phyloP scores from a whole-genome alignment of 768 basidiomycete genomes.

The Termitomyces sp. region DNA sequence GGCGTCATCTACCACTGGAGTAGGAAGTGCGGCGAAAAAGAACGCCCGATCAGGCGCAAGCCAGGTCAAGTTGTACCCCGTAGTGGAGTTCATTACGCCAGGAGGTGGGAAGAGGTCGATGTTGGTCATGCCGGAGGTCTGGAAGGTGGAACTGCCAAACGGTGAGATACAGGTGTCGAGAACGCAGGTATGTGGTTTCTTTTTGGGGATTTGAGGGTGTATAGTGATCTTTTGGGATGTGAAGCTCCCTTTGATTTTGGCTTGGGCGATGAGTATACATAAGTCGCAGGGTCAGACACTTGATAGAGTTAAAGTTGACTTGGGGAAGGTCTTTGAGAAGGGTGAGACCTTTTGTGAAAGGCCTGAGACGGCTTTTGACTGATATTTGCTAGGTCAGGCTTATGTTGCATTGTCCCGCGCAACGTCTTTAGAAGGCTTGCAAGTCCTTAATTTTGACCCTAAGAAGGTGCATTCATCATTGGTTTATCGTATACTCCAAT shows the following conservation, averaged over 20 bases:
- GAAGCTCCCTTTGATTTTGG: conserved; percentile 81
- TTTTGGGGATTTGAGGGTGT: neutral
- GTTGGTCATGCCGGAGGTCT: conserved; percentile 66
- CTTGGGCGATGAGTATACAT: conserved; percentile 99
- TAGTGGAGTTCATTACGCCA: conserved; percentile 74
- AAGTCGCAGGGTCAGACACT: conserved; percentile 98
- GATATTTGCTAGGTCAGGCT: conserved; percentile 65
- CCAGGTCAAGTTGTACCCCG: conserved; percentile 43
- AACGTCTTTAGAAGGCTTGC: conserved; percentile 79
- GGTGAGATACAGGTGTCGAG: conserved; percentile 82
- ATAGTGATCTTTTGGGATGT: neutral
- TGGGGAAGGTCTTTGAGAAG: conserved; percentile 91
- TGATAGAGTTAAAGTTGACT: conserved; percentile 91
- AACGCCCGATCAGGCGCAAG: conserved; percentile 16
- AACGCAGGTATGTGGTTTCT: conserved; percentile 57
- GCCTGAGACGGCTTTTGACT: neutral
- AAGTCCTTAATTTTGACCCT: conserved; percentile 77
- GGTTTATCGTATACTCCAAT: neutral
- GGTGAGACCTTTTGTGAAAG: conserved; percentile 37
- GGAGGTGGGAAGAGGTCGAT: conserved; percentile 52
- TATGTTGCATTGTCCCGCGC: conserved; percentile 90
- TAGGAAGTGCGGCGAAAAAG: conserved; percentile 25
- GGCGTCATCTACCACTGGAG: conserved; percentile 19
- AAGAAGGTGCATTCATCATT: conserved; percentile 48
- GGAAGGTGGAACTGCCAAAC: conserved; percentile 86